phyloP scores from a whole-genome alignment of 257 asterid species.

The Linderniella brevidens region DNA sequence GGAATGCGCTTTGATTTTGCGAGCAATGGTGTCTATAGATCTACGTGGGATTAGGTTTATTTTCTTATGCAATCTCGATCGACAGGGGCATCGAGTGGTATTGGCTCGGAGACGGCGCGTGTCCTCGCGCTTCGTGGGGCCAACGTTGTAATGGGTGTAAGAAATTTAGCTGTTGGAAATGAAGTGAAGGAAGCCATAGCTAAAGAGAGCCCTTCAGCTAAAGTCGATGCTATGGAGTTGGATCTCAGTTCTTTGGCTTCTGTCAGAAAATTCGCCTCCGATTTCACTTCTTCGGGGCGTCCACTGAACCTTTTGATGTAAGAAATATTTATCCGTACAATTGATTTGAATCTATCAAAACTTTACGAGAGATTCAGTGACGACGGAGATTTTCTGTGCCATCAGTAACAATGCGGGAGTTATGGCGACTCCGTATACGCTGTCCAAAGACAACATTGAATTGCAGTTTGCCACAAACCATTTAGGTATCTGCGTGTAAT shows the following conservation, averaged over 20 bases:
- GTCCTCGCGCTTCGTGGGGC: conserved; percentile 81
- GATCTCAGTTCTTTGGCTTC: conserved; percentile 69
- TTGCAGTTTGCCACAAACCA: conserved; percentile 85
- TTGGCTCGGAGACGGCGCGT: conserved; percentile 79
- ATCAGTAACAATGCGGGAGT: conserved; percentile 82
- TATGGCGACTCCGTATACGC: conserved; percentile 56
- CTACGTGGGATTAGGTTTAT: background rate
- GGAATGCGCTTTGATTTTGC: no score
- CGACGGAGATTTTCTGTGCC: conserved; percentile 9
- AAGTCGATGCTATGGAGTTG: conserved; percentile 66
- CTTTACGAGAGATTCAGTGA: background rate
- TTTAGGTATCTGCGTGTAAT: conserved; percentile 27
- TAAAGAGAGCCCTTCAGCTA: conserved; percentile 46
- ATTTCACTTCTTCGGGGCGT: conserved; percentile 45
- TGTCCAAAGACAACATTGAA: conserved; percentile 68
- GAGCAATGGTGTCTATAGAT: background rate
- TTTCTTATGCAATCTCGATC: background rate
- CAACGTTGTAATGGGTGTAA: conserved; percentile 56
- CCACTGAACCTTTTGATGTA: conserved; percentile 70
- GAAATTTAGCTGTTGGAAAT: conserved; percentile 44
- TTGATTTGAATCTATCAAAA: background rate
- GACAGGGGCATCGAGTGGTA: conserved; percentile 89
- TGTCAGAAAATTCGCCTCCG: conserved; percentile 49
- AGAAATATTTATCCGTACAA: conserved; percentile 8
- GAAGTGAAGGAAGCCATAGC: conserved; percentile 36